phyloP scores from a whole-genome alignment of 352 stramenopile genomes.

The Phytopythium kandeliae region DNA sequence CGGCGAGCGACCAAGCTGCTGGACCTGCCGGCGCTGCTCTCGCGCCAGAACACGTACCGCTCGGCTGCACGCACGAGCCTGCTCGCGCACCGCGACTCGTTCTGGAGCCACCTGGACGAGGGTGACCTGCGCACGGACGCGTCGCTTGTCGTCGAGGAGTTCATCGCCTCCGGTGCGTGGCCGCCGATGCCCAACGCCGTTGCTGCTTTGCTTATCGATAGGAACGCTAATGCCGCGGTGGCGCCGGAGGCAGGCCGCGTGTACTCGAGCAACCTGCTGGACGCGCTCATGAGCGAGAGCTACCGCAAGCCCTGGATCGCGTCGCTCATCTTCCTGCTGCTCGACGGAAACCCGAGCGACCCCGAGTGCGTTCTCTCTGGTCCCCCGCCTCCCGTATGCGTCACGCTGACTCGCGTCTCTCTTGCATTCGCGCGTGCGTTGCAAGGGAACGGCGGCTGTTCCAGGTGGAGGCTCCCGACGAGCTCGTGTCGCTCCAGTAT shows the following conservation, averaged over 20 bases:
- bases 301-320: constrained; percentile 75
- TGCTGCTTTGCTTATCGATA: not conserved
- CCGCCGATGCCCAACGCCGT: no score
- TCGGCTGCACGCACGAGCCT: constrained; percentile 27
- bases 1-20: constrained; percentile 28
- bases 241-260: constrained; percentile 60
- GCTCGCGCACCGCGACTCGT: constrained; percentile 30
- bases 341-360: constrained; percentile 55
- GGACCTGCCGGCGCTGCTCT: constrained; percentile 27
- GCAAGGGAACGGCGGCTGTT: constrained; percentile 58
- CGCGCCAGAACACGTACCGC: constrained; percentile 38
- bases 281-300: constrained; percentile 72
- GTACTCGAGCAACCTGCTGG: constrained; percentile 68
- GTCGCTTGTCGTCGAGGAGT: constrained; percentile 59
- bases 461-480: constrained; percentile 49
- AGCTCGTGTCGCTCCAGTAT: constrained; percentile 44
- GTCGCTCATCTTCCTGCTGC: constrained; percentile 55
- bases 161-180: constrained; percentile 53
- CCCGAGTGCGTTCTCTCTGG: constrained; percentile 29
- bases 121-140: constrained; percentile 21
- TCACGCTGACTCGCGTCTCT: no score
- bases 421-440: no score
- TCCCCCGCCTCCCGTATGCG: no score
- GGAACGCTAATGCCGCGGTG: no score
- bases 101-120: constrained; percentile 32